Conservation (phyloP, 1,284 basidiomycete genomes). For the Ceratobasidium sp. region DNA sequence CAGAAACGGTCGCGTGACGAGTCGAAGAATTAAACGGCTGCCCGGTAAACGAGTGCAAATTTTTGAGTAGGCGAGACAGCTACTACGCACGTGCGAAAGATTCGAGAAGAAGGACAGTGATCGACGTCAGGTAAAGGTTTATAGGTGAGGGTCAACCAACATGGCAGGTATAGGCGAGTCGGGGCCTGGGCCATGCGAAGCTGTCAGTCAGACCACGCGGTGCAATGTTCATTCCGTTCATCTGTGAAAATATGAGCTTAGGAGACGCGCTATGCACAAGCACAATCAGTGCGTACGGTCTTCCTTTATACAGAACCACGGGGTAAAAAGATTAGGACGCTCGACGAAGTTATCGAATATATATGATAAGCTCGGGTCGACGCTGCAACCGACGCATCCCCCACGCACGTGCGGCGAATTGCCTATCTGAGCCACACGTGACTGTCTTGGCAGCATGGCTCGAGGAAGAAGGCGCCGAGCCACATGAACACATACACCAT, state of each 20-base stretch:
- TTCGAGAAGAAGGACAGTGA: background rate
- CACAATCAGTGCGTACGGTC: background rate
- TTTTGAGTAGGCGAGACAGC: background rate
- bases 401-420: constrained; percentile 28
- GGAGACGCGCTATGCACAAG: background rate
- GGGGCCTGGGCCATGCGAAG: constrained; percentile 19
- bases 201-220: background rate
- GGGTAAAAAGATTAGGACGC: background rate
- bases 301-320: constrained; percentile 4
- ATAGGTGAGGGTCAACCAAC: background rate
- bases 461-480: constrained; percentile 27
- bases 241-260: background rate
- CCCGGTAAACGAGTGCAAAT: background rate
- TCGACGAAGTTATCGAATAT: background rate
- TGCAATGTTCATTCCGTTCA: background rate
- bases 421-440: constrained; percentile 24
- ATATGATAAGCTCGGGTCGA: constrained; percentile 7
- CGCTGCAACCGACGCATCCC: background rate
- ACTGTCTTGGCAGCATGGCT: constrained; percentile 34
- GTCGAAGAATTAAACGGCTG: too few relatives aligned
- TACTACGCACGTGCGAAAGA: background rate
- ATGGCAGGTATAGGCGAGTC: background rate
- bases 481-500: constrained; percentile 16
- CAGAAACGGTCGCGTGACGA: too few relatives aligned
- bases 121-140: background rate